Evolutionary conservation across 352 stramenopile genomes (phyloP).

Genomic region (Globisporangium middletonii): DNA sequence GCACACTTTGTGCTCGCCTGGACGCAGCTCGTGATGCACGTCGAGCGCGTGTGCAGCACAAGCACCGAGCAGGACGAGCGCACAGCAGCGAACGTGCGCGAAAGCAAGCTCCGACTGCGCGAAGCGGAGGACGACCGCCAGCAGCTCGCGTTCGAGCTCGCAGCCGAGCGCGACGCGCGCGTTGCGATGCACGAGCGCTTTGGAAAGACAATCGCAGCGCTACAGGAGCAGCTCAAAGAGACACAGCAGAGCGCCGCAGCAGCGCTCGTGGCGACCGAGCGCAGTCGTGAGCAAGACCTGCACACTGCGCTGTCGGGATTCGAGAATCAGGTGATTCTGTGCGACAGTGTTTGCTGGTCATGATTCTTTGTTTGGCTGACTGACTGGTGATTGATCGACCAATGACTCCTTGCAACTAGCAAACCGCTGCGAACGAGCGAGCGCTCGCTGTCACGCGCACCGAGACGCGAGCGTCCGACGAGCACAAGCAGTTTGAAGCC

Average conservation of each 20-base stretch:
- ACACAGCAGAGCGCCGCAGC: constrained; percentile 33
- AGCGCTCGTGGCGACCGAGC: constrained; percentile 23
- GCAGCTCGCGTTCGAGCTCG: constrained; percentile 58
- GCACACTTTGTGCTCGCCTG: constrained; percentile 29
- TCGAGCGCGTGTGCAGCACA: constrained; percentile 31
- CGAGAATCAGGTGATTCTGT: constrained; percentile 8
- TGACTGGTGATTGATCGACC: no score
- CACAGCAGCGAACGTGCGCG: constrained; percentile 22
- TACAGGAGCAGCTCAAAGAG: constrained; percentile 44
- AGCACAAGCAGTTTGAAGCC: constrained; percentile 34
- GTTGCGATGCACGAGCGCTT: constrained; percentile 23
- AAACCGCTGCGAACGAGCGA: constrained; percentile 25
- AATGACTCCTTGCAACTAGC: no score
- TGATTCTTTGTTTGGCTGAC: no score
- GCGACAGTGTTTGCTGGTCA: no score
- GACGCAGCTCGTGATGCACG: constrained; percentile 34
- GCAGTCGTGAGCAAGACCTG: constrained; percentile 38
- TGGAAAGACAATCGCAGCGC: constrained; percentile 20
- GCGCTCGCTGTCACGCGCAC: constrained; percentile 22
- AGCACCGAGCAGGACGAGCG: constrained; percentile 54
- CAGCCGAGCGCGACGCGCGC: constrained; percentile 27
- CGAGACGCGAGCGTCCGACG: constrained; percentile 26
- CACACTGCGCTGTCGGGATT: constrained; percentile 12
- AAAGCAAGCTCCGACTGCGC: constrained; percentile 47
- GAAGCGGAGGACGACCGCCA: constrained; percentile 58